Base-by-base conservation (phyloP, 345 rosid genomes). In the Fremontodendron californicum region DNA sequence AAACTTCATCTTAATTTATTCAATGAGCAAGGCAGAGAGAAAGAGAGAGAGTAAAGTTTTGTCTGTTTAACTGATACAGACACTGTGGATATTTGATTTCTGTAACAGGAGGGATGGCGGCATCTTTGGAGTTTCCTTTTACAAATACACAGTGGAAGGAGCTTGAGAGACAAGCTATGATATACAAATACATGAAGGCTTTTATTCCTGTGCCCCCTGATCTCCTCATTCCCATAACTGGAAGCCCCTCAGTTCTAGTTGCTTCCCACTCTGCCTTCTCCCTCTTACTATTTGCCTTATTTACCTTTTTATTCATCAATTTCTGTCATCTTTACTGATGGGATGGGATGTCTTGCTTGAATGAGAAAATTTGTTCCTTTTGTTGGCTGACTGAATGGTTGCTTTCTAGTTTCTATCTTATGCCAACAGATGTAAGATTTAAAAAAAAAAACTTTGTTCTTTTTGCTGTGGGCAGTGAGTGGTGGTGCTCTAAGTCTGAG, bases 51-150 rank as follows among this genome's bases (percentile, higher is more conserved):
- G 11, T 15, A 45, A 40, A 40, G 55, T 43, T 73, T 15, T 61
- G 37, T 35, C 54, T 75, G 9, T 73, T 79, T 54, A 37, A 52
- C 78, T 63, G 71, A 23, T 18, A 29, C 62, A 52, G 16, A 25
- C 39, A 67, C 35, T 43, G 4, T 15, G 48, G 29, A 51, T 3
- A 1, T 71, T 5, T 67, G 37, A 48, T 48, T 48, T 45, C n/a
- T 40, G 11, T 81, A 45, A 63, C 81, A 71, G 83, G 71, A 75
- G 77, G 46, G 54, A 77, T 80, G 86, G 75, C 80, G 10, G 74
- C 79, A 55, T 19, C 80, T 60, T 57, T 74, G 73, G 87, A 76
- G 21, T 83, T 78, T 82, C 97, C 96, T 43, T 95, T 95, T 67
- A 93, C 99, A 39, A 84, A n/a, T n/a, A n/a, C n/a, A n/a, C n/a